Evolutionary conservation across 805 yeast genomes (phyloP).

Genomic region (Teunomyces atbi): DNA sequence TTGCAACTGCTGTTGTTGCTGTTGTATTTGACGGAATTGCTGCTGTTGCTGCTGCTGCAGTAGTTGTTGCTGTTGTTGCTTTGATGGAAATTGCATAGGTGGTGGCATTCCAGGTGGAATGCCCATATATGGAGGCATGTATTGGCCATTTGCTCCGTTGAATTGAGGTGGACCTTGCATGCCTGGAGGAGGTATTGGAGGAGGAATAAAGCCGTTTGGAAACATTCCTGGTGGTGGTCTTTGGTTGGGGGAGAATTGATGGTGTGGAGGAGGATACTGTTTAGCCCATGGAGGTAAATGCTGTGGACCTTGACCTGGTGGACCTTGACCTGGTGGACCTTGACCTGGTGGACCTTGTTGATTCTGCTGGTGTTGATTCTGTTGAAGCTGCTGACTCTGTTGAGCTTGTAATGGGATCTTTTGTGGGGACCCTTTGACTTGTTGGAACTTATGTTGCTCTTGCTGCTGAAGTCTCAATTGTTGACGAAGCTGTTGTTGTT

Average conservation of each 20-base stretch:
- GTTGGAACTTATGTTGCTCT: conserved; percentile 11
- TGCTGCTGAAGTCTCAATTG: conserved; percentile 1
- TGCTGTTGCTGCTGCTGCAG: conserved; percentile 16
- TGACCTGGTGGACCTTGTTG: conserved; percentile 11
- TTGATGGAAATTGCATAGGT: conserved; percentile 12
- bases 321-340: conserved; percentile 1
- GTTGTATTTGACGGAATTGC: conserved; percentile 8
- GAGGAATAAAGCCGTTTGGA: conserved; percentile 29
- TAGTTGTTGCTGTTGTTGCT: not conserved
- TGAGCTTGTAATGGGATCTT: conserved; percentile 8
- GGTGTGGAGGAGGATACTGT: conserved; percentile 16
- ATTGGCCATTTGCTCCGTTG: conserved; percentile 8
- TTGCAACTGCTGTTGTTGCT: conserved; percentile 5
- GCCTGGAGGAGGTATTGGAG: conserved; percentile 13
- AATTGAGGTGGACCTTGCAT: conserved; percentile 12
- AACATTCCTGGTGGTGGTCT: conserved; percentile 35
- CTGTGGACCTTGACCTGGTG: conserved; percentile 7
- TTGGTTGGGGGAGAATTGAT: conserved; percentile 11
- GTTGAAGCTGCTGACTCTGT: conserved; percentile 11
- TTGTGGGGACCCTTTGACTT: conserved; percentile 3
- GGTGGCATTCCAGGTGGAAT: conserved; percentile 22
- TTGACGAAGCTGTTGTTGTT: conserved; percentile 11
- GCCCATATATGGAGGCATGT: conserved; percentile 13
- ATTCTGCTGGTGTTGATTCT: conserved; percentile 10
- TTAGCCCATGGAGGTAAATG: conserved; percentile 28